Percentiles rank a stretch among this genome's conserved stretches.
These are phyloP conservation scores for Oryza rufipogon DNA, from an alignment of 176 grass and related monocot species.

Conservation along the genomic window DNA sequence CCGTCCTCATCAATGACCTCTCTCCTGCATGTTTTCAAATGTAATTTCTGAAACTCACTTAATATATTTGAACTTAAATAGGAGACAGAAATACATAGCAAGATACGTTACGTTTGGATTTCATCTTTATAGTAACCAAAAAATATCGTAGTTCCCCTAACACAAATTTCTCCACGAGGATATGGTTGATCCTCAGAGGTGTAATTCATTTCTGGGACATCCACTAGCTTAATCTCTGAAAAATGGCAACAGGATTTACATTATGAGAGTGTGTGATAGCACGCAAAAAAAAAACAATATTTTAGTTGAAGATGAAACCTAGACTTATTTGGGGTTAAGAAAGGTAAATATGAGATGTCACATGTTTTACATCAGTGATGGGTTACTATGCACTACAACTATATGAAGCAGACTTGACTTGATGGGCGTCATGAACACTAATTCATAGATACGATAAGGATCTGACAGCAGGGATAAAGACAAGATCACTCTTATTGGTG, in stretches of 20 bases:
- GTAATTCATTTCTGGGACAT: conserved; percentile 99
- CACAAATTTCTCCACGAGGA: conserved; percentile 98
- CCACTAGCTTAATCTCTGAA: conserved; percentile 95
- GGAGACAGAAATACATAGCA: not conserved
- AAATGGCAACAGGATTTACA: conserved; percentile 18
- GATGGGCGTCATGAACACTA: no score
- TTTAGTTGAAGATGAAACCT: not conserved
- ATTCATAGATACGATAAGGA: no score
- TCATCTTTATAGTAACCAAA: conserved; percentile 90
- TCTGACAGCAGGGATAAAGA: no score
- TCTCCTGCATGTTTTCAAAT: conserved; percentile 53
- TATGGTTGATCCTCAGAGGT: conserved; percentile 87
- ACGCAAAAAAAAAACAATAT: not conserved
- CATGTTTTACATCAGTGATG: not conserved
- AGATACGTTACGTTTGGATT: conserved; percentile 68
- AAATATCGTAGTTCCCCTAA: conserved; percentile 78
- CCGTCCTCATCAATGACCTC: conserved; percentile 89
- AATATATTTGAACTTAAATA: not conserved
- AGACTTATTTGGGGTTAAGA: not conserved
- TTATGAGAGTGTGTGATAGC: conserved; percentile 21
- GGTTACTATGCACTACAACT: conserved; percentile 16
- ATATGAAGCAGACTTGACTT: conserved; percentile 4
- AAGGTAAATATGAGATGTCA: not conserved
- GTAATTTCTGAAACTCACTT: conserved; percentile 17
- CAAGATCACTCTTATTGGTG: no score